A percentile compares a stretch with the other conserved stretches of the same genome.
Conservation (phyloP, 768 basidiomycete genomes). For the Calvatia gigantea region DNA sequence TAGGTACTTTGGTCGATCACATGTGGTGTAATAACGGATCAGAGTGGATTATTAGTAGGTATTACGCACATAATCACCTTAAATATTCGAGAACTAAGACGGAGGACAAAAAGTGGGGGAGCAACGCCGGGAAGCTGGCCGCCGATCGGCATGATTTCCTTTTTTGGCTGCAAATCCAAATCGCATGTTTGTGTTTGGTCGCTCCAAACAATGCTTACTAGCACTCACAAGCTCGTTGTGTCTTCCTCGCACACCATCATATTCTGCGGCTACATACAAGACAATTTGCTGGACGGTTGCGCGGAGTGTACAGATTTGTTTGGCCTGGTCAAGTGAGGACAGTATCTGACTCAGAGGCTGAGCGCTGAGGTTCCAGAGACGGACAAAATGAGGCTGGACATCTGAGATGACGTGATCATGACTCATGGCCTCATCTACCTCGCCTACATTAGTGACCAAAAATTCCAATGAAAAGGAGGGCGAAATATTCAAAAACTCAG, state of each 20-base stretch:
- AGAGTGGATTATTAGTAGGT: neutral
- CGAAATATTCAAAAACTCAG: neutral
- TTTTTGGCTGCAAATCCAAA: neutral
- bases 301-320: neutral
- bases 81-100: slow-evolving; percentile 91
- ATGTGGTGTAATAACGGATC: slow-evolving; percentile 55
- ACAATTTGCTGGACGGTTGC: neutral
- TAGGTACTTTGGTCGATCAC: slow-evolving; percentile 58
- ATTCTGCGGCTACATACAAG: neutral
- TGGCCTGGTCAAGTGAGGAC: neutral
- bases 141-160: neutral
- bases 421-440: neutral
- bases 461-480: neutral
- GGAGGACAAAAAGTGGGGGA: slow-evolving; percentile 73
- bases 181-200: neutral
- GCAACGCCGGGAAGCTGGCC: neutral
- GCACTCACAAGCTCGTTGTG: neutral
- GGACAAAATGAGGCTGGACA: slow-evolving; percentile 6
- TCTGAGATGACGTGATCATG: neutral
- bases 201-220: neutral
- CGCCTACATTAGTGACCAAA: neutral
- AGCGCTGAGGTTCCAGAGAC: neutral
- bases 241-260: neutral
- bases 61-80: slow-evolving; percentile 50
- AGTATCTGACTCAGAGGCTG: slow-evolving; percentile 2